These are phyloP conservation scores for Penicillium canescens DNA, from an alignment of 495 filamentous ascomycete species.

Conservation along the genomic window DNA sequence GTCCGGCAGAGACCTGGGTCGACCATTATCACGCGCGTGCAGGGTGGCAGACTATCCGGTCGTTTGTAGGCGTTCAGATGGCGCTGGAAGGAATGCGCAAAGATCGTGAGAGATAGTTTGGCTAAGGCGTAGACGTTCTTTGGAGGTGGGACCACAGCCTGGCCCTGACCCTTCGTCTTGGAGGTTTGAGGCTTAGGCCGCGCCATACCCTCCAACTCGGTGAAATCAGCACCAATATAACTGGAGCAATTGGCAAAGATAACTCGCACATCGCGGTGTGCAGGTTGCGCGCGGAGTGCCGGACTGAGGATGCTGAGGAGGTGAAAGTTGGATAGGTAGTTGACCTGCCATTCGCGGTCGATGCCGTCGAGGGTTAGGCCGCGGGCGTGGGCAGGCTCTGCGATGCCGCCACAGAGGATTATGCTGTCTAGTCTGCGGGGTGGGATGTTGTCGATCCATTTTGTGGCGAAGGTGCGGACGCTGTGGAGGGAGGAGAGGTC, in stretches of 20 bases:
- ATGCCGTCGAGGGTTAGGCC: slow-evolving; percentile 71
- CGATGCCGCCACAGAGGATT: slow-evolving; percentile 76
- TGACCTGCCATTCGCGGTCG: slow-evolving; percentile 88
- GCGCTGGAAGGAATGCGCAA: slow-evolving; percentile 85
- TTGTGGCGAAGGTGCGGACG: slow-evolving; percentile 92
- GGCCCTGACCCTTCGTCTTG: slow-evolving; percentile 9
- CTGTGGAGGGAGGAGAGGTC: slow-evolving; percentile 85
- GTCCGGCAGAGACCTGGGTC: slow-evolving; percentile 86
- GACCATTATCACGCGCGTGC: slow-evolving; percentile 76
- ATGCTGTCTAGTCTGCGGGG: slow-evolving; percentile 92
- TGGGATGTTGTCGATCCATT: slow-evolving; percentile 96
- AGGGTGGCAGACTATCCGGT: slow-evolving; percentile 78
- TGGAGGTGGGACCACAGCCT: slow-evolving; percentile 1
- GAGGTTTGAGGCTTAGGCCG: slow-evolving; percentile 9
- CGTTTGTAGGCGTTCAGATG: slow-evolving; percentile 79
- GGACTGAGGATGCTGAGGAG: slow-evolving; percentile 87
- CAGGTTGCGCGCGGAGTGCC: slow-evolving; percentile 82
- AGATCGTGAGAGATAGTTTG: slow-evolving; percentile 86
- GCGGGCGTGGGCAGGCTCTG: slow-evolving; percentile 57
- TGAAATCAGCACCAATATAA: slow-evolving; percentile 70
- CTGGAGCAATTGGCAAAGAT: slow-evolving; percentile 83
- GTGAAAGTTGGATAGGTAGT: slow-evolving; percentile 95
- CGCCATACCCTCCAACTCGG: slow-evolving; percentile 47
- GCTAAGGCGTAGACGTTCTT: slow-evolving; percentile 70
- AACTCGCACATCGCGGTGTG: slow-evolving; percentile 89